Percentiles rank a stretch among this genome's conserved stretches.
phyloP scores from a whole-genome alignment of 345 rosid species.

The Gossypium turneri region DNA sequence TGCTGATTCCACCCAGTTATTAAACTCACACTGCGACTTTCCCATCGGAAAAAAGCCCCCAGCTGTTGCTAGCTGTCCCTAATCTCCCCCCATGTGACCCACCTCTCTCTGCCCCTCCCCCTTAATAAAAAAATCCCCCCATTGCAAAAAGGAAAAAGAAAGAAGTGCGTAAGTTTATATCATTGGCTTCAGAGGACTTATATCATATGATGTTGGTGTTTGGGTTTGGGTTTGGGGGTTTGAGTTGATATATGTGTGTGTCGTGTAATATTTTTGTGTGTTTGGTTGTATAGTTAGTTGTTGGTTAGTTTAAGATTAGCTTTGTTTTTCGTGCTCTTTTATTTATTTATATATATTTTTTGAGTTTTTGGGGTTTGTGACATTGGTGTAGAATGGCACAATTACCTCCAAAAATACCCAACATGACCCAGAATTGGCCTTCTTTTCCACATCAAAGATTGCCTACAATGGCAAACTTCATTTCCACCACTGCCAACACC shows the following conservation, averaged over 20 bases:
- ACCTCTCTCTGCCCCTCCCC: constrained; percentile 1
- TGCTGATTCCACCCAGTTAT: constrained; percentile 33
- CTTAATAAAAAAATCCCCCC: not conserved
- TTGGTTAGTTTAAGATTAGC: constrained; percentile 12
- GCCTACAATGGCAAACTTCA: constrained; percentile 26
- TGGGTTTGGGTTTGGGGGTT: not conserved
- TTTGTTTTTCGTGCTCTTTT: not conserved
- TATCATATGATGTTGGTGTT: not conserved
- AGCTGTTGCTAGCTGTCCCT: constrained; percentile 69
- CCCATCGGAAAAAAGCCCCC: constrained; percentile 17
- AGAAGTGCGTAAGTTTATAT: not conserved
- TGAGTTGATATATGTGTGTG: not conserved
- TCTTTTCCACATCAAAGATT: constrained; percentile 44
- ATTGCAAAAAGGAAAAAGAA: not conserved
- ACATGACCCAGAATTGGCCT: constrained; percentile 49
- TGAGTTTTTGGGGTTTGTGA: not conserved
- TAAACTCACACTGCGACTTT: constrained; percentile 21
- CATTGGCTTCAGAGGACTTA: not conserved
- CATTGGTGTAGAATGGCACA: constrained; percentile 40
- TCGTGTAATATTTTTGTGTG: not conserved
- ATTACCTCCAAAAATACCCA: constrained; percentile 60
- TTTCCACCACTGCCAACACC: constrained; percentile 10
- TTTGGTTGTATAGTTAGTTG: not conserved
- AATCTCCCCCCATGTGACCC: constrained; percentile 44
- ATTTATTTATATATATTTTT: not conserved